Evolutionary conservation across 139 green algal species (phyloP), one percentile per base, ranked within the genome.

Genomic region (Volvox africanus): DNA sequence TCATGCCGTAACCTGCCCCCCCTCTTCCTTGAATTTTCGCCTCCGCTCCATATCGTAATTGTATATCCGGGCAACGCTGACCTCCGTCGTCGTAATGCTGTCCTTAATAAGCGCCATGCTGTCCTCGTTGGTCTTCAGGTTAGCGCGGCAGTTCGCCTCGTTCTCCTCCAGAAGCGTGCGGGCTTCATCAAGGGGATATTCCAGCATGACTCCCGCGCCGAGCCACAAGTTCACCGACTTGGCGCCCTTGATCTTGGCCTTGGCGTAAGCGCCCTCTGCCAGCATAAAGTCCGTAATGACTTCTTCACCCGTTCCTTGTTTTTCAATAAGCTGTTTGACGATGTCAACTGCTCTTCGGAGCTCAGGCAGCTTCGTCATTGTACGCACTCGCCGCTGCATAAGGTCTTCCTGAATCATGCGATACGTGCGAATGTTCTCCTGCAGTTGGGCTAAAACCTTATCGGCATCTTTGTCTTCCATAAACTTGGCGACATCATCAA

Each of bases 141-240:
- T 94, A 14, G 61, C 80, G 44, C 92, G 83, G 75, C 89, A 94
- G 71, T 92, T 96, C n/a, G 44, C 32, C 33, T 95, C 44, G 84
- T 96, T 97, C 67, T 78, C 82, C 65, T 93, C 81, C 81, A 97
- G 92, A 85, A 97, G 88, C 69, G 76, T 30, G 82, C 92, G 93
- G 1, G 95, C 96, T 77, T 98, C 96, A 33, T 95, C 88, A 0
- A 97, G 88, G 0, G 90, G 30, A 79, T 98, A 98, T 92, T 97
- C 96, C 37, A 98, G 91, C 96, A 97, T 97, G 35, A 98, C 95
- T 50, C 93, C 93, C 30, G 96, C 96, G 2, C 96, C 96, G 5
- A 98, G 94, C 96, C 96, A 98, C 30, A 98, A 92, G 90, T 96
- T 96, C 50, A 98, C 96, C 37, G 82, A 88, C 55, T 93, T 83